Percentiles rank a stretch among this genome's conserved stretches.
Evolutionary conservation across 768 basidiomycete genomes (phyloP).

Genomic region (Collybia mongolica): DNA sequence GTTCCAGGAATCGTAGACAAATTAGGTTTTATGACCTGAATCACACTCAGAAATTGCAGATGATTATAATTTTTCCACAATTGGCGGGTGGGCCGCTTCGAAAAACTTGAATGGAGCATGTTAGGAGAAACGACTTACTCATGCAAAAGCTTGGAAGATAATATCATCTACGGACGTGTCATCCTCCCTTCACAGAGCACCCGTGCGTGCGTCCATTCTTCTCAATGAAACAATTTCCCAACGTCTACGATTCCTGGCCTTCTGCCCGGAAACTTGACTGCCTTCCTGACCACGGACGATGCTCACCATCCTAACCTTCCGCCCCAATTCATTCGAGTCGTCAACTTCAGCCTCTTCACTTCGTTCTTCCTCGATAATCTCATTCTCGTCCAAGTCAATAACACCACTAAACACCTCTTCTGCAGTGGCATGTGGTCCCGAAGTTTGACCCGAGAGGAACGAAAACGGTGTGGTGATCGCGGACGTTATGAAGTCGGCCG

Average conservation of each 20-base stretch:
- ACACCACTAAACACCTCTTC: constrained; percentile 66
- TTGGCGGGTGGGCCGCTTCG: too few relatives aligned
- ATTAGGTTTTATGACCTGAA: too few relatives aligned
- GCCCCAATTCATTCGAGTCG: constrained; percentile 57
- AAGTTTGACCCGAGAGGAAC: constrained; percentile 40
- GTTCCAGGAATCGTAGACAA: too few relatives aligned
- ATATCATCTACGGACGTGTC: too few relatives aligned
- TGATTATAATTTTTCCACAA: too few relatives aligned
- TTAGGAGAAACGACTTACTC: too few relatives aligned
- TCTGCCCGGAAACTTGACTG: constrained; percentile 25
- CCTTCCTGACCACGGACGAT: constrained; percentile 38
- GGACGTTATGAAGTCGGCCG: constrained; percentile 61
- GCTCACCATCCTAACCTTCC: constrained; percentile 55
- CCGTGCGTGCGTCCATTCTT: constrained; percentile 33
- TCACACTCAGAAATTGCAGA: too few relatives aligned
- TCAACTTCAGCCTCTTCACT: constrained; percentile 80
- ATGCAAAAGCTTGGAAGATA: too few relatives aligned
- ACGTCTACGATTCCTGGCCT: constrained; percentile 32
- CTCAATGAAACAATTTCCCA: constrained; percentile 40
- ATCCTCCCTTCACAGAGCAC: constrained; percentile 9
- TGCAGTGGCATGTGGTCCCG: constrained; percentile 46
- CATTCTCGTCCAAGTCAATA: constrained; percentile 76
- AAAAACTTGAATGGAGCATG: too few relatives aligned
- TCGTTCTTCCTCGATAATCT: constrained; percentile 75
- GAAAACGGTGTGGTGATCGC: constrained; percentile 61